Evolutionary conservation across 345 rosid species (phyloP).

Genomic region (Reutealis trisperma): DNA sequence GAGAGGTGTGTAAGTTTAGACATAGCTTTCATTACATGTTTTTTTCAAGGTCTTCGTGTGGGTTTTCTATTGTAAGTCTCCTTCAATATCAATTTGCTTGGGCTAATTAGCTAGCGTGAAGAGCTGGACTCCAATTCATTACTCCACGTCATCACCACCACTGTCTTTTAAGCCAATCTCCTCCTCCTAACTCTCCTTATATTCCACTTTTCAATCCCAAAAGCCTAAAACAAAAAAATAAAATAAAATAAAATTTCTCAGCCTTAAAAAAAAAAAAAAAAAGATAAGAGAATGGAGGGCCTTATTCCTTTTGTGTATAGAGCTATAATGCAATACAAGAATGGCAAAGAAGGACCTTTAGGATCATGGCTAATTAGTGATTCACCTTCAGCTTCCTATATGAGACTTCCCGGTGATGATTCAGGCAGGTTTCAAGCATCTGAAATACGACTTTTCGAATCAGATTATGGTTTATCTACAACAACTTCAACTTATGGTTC

Average conservation of each 20-base stretch:
- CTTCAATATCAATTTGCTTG: slow-evolving; percentile 8
- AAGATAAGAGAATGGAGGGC: slow-evolving; percentile 52
- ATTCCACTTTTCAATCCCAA: not conserved
- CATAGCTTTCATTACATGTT: slow-evolving; percentile 36
- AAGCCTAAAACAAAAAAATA: not conserved
- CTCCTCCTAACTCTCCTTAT: not conserved
- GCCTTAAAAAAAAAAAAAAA: slow-evolving; percentile 12
- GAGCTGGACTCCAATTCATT: slow-evolving; percentile 39
- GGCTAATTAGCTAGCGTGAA: slow-evolving; percentile 38
- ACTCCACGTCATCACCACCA: slow-evolving; percentile 49
- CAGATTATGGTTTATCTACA: slow-evolving; percentile 42
- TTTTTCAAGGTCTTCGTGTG: slow-evolving; percentile 31
- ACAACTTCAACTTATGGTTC: slow-evolving; percentile 17
- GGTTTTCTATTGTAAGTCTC: slow-evolving; percentile 35
- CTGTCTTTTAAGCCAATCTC: slow-evolving; percentile 33
- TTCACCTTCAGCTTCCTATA: slow-evolving; percentile 75
- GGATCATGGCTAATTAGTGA: slow-evolving; percentile 45
- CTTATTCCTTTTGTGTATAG: slow-evolving; percentile 39
- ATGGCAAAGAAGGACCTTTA: slow-evolving; percentile 44
- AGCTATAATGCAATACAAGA: slow-evolving; percentile 47
- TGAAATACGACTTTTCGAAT: slow-evolving; percentile 44
- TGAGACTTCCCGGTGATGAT: slow-evolving; percentile 85
- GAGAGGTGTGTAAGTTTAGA: slow-evolving; percentile 27
- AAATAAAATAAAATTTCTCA: too few species aligned
- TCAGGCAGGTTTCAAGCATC: slow-evolving; percentile 70